Evolutionary conservation across 163 green algal species (phyloP), one percentile per base, ranked within the genome.

Genomic region (Chlorella variabilis): DNA sequence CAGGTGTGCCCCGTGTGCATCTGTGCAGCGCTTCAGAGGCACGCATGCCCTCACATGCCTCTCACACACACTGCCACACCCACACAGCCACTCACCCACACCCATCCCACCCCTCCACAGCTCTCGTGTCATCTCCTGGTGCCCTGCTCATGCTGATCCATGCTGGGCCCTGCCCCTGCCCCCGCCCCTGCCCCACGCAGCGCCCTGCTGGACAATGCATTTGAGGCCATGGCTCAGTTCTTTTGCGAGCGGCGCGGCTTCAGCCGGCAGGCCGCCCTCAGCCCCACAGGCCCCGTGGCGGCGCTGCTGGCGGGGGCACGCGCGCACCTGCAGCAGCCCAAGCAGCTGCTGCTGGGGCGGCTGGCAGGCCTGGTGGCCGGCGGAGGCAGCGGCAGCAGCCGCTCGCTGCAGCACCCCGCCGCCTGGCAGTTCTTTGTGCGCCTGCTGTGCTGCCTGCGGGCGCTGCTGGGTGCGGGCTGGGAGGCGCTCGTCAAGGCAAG

Each of bases 351-450:
- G 42, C 61, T 81, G 42, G 59, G 39, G 39, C 75, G 45, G 75
- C 75, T 81, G 59, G 61, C 45, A 21, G 75, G 75, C 21, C 29
- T 81, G 39, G 59, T 20, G 29, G 20, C 39, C 61, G 45, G 75
- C 31, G 59, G 33, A 21, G 58, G 56, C 31, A 66, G 59, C 61
- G 71, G 71, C 49, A 66, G 45, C 69, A 76, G 49, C 49, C 49
- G 71, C 71, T 49, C 33, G 33, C 33, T 78, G 75, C 34, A 38
- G 41, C 61, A 54, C 29, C 75, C 75, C 1, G 61, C 34, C 4
- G 61, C 75, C 59, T 81, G 75, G 75, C 56, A 65, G 25, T 75
- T 81, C 42, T 51, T 81, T 36, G 49, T 66, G 61, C 59, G 42
- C 7, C 75, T 81, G 59, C 59, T 81, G 61, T 66, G 41, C 41